Evolutionary conservation across 2,329 filamentous ascomycete species (phyloP), one percentile per base, ranked within the genome.

Genomic region (Phyllosticta citrichinensis): DNA sequence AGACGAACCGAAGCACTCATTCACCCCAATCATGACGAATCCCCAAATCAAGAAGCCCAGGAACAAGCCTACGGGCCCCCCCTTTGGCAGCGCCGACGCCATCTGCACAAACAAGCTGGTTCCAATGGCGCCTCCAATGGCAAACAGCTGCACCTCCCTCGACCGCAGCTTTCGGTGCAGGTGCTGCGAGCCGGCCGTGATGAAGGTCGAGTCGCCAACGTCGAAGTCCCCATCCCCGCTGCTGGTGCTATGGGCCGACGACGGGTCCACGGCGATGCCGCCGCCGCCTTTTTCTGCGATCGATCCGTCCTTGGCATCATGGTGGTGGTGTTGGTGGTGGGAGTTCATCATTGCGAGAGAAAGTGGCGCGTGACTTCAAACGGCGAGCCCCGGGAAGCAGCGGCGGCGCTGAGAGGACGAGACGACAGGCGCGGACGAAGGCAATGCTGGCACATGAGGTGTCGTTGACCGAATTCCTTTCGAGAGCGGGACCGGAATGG

Each of bases 21-120:
- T 58, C n/a, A 58, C 57, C 19, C 57, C 50, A 4, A 54, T n/a
- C 57, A 58, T 58, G 25, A 58, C 57, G 25, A 14, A 25, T 25
- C 57, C 57, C 57, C 57, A 58, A 17, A 58, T 47, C 50, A 54
- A 54, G 14, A 58, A 58, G 2, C 57, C 57, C 27, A 54, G 5
- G 14, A 58, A 47, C 51, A 58, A n/a, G 3, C 57, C 57, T 4
- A 50, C 57, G 25, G 57, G 57, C 10, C 57, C 57, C 3, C 57
- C 57, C 27, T 58, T 58, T 24, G 57, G 57, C 51, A 58, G 52
- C 25, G 57, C 57, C 25, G 57, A 58, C n/a, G 25, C 57, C 57
- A 58, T 58, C 51, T 58, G 57, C 8, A 58, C 57, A 51, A 52
- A 58, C 25, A 58, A 22, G n/a, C 50, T 53, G 8, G 57, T 58